Conservation (phyloP, 140 eudicot species). For the Stevia rebaudiana region DNA sequence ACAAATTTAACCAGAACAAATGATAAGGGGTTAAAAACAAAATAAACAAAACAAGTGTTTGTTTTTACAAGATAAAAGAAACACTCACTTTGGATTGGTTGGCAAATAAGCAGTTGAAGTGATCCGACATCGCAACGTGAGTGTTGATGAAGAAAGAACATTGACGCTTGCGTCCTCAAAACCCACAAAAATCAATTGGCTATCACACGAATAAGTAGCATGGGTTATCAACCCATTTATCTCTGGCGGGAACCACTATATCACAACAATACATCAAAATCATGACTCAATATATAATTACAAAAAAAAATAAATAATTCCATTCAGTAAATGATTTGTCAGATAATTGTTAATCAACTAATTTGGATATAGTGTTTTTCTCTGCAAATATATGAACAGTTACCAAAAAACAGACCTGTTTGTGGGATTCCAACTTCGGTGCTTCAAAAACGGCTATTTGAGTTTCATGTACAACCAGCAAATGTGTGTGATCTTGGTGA, state of each 20-base stretch:
- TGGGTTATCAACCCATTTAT: slow-evolving; percentile 64
- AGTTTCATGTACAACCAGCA: slow-evolving; percentile 57
- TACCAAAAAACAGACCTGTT: slow-evolving; percentile 29
- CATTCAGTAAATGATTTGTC: not conserved
- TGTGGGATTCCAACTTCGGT: slow-evolving; percentile 43
- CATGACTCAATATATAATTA: not conserved
- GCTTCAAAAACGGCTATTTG: slow-evolving; percentile 55
- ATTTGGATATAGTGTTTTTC: too few species aligned
- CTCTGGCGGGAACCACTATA: slow-evolving; percentile 74
- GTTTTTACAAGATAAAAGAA: not conserved
- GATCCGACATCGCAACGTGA: slow-evolving; percentile 56
- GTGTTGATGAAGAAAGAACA: slow-evolving; percentile 59
- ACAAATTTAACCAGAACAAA: not conserved
- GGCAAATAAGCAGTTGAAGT: slow-evolving; percentile 63
- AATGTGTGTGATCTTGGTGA: slow-evolving; percentile 50
- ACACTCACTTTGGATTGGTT: slow-evolving; percentile 49
- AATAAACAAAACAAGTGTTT: too few species aligned
- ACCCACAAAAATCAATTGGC: slow-evolving; percentile 65
- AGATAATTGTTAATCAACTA: not conserved
- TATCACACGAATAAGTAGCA: slow-evolving; percentile 78
- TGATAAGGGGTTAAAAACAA: not conserved
- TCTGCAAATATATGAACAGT: not conserved
- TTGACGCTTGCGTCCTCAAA: slow-evolving; percentile 71
- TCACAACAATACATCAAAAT: slow-evolving; percentile 7
- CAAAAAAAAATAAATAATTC: not conserved